These are phyloP conservation scores for Ambispora gerdemannii DNA, from an alignment of 192 early-diverging fungal genomes.

Conservation along the genomic window DNA sequence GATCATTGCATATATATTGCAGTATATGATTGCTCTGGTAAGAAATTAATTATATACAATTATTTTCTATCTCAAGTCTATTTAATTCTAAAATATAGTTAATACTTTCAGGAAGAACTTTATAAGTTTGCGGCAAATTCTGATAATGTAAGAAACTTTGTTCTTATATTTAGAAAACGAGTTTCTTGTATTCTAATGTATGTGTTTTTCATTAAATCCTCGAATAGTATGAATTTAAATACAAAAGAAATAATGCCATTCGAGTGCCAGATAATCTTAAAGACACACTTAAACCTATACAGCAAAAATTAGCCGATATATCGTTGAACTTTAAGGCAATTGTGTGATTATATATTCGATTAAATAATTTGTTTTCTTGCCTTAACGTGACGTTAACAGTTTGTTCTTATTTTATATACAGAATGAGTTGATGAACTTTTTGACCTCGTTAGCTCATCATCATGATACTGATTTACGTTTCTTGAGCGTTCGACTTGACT, in stretches of 20 bases:
- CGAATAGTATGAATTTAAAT: background rate
- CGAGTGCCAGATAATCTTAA: background rate
- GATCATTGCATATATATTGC: slow-evolving; percentile 64
- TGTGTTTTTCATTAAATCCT: background rate
- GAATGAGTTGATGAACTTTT: slow-evolving; percentile 49
- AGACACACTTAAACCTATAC: slow-evolving; percentile 30
- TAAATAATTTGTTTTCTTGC: background rate
- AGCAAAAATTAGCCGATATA: slow-evolving; percentile 19
- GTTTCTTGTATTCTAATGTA: background rate
- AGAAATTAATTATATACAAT: too few species aligned
- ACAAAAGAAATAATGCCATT: background rate
- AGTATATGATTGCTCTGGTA: slow-evolving; percentile 56
- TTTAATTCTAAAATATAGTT: slow-evolving; percentile 16
- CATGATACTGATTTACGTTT: slow-evolving; percentile 70
- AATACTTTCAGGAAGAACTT: slow-evolving; percentile 39
- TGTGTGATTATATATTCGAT: background rate
- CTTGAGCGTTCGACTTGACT: slow-evolving; percentile 76
- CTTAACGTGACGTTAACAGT: background rate
- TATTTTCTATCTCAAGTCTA: too few species aligned
- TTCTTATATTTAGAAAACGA: background rate
- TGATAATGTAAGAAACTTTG: background rate
- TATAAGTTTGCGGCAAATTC: slow-evolving; percentile 41
- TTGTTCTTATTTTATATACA: slow-evolving; percentile 40
- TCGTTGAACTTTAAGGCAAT: slow-evolving; percentile 39
- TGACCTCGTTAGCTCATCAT: slow-evolving; percentile 57